Evolutionary conservation across 1,284 basidiomycete species (phyloP).

Genomic region (Inonotus obliquus): DNA sequence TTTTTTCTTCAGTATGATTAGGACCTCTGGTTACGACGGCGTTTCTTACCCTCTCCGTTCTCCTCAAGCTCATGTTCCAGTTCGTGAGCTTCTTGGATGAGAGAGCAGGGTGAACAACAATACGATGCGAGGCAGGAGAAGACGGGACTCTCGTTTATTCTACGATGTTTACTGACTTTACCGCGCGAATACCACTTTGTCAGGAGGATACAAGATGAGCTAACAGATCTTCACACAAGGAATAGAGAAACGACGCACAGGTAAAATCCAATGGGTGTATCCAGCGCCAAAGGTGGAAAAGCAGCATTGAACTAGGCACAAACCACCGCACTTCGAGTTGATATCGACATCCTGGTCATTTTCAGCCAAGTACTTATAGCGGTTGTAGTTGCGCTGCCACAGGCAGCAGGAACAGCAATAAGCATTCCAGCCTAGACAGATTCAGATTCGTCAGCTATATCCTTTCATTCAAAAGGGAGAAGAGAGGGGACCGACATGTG

Average conservation of each 20-base stretch:
- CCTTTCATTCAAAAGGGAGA: background rate
- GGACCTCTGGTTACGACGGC: background rate
- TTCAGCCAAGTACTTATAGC: conserved; percentile 9
- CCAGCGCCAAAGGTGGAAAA: too few relatives aligned
- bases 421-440: conserved; percentile 5
- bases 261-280: background rate
- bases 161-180: background rate
- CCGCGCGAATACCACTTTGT: background rate
- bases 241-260: conserved; percentile 1
- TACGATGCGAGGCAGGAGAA: background rate
- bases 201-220: background rate
- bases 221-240: background rate
- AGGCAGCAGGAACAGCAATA: background rate
- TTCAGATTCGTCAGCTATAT: background rate
- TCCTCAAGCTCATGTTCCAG: background rate
- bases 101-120: conserved; percentile 7
- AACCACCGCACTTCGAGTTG: conserved; percentile 9
- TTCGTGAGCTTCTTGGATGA: conserved; percentile 7
- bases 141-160: background rate
- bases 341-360: conserved; percentile 1
- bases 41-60: background rate
- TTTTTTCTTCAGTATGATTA: background rate
- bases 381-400: conserved; percentile 12
- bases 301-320: background rate
- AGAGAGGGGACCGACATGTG: background rate